Evolutionary conservation across 169 alveolate species (phyloP).

Genomic region (Plasmodium gallinaceum): DNA sequence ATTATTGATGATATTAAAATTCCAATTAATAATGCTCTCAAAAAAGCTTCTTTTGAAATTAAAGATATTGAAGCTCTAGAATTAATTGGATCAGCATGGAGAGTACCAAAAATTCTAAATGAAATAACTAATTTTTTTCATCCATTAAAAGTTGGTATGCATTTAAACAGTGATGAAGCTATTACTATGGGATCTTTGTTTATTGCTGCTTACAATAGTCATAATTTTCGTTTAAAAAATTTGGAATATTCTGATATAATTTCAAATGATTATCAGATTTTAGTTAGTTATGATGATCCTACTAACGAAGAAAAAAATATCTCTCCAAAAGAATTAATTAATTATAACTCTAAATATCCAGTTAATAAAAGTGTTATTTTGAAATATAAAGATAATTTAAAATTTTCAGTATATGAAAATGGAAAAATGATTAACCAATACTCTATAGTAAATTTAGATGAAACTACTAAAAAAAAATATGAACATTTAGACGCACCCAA

Average conservation of each 20-base stretch:
- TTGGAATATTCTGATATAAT: conserved; percentile 77
- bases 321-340: conserved; percentile 39
- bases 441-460: conserved; percentile 18
- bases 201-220: conserved; percentile 85
- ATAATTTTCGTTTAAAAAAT: conserved; percentile 81
- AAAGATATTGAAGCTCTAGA: conserved; percentile 85
- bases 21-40: conserved; percentile 81
- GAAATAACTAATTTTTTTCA: conserved; percentile 78
- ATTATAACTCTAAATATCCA: conserved; percentile 46
- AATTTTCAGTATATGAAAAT: conserved; percentile 66
- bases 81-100: conserved; percentile 85
- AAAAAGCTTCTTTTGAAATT: conserved; percentile 77
- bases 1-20: conserved; percentile 74
- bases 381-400: conserved; percentile 56
- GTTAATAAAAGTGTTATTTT: conserved; percentile 50
- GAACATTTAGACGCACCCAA: conserved; percentile 44
- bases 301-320: conserved; percentile 31
- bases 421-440: conserved; percentile 40
- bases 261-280: conserved; percentile 77
- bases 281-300: conserved; percentile 14
- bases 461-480: conserved; percentile 31
- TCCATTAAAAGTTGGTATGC: conserved; percentile 86
- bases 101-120: conserved; percentile 83
- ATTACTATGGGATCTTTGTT: conserved; percentile 85
- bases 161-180: conserved; percentile 87